Evolutionary conservation across 768 basidiomycete genomes (phyloP), one percentile per base, ranked within the genome.

Genomic region (Lactarius tabidus): DNA sequence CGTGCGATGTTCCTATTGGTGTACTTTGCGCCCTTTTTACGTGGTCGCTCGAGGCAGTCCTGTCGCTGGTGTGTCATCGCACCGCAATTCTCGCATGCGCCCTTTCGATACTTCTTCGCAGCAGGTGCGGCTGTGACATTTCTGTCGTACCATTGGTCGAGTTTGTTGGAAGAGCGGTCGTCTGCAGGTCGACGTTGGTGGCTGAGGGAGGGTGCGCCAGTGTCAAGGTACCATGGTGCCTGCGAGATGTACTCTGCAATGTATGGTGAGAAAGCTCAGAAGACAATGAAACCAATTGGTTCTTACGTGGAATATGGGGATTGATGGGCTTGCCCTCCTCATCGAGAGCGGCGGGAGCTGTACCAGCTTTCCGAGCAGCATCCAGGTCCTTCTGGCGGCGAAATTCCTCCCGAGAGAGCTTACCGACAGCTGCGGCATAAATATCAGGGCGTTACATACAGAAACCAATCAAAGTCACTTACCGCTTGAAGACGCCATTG

Each of bases 21-120:
- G 75, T 81, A 98, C 76, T 88, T 97, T 57, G 97, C 97, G 51
- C 96, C 96, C 74, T 92, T 92, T 81, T 93, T 95, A 64, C 97
- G 86, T 43, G 97, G 97, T 64, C 97, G 88, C 76, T 99, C 97
- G 55, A 98, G 82, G 76, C 97, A 99, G 74, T 99, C 97, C 72
- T 84, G 80, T 66, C 81, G 84, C 75, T 90, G 89, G 79, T 99
- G 97, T 0, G 94, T 93, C 83, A 98, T 89, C 20, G 97, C 91
- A 64, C 97, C 97, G 69, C 97, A 99, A 73, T 99, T 99, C 79
- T 98, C 95, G 79, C 97, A 99, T 33, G 97, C 97, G 38, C 97
- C 97, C 74, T 96, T 95, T 69, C 97, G 85, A 74, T 90, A 99
- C 76, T 98, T 98, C 75, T 94, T 97, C 33, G 96, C 92, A 3